Conservation (phyloP, 2,329 filamentous ascomycete species). For the Blumeria graminis region DNA sequence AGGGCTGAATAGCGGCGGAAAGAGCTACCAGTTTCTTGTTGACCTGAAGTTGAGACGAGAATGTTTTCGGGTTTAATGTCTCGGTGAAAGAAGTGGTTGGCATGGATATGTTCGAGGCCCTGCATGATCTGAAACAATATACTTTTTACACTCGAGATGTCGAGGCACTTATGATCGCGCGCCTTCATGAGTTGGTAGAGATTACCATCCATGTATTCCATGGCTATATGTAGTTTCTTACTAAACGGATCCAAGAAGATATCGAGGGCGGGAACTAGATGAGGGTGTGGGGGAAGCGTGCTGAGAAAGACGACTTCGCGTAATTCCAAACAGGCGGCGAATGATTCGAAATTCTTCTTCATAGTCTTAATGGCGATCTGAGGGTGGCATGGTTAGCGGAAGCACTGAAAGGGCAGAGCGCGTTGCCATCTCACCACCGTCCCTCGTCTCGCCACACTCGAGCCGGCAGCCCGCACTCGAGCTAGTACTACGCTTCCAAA, state of each 20-base stretch:
- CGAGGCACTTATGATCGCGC: conserved; percentile 79
- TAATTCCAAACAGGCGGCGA: conserved; percentile 71
- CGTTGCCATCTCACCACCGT: conserved; percentile 48
- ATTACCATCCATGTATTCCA: conserved; percentile 99
- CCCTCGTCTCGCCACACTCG: conserved; percentile 67
- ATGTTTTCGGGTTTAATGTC: conserved; percentile 99
- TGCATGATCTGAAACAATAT: conserved; percentile 94
- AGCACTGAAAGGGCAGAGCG: not conserved
- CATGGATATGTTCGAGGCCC: conserved; percentile 89
- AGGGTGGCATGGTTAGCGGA: conserved; percentile 4
- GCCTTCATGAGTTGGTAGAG: conserved; percentile 98
- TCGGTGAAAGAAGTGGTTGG: conserved; percentile 92
- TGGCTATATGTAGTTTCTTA: conserved; percentile 90
- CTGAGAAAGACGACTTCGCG: conserved; percentile 92
- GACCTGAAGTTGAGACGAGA: conserved; percentile 71
- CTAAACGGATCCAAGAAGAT: conserved; percentile 93
- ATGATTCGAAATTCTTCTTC: conserved; percentile 97
- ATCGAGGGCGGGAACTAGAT: conserved; percentile 90
- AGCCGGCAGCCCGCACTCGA: conserved; percentile 72
- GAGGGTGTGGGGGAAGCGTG: conserved; percentile 64
- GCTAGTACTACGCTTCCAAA: conserved; percentile 90
- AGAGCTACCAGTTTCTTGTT: conserved; percentile 46
- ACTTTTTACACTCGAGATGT: conserved; percentile 83
- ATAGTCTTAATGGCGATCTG: conserved; percentile 98
- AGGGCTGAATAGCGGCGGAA: conserved; percentile 85